Evolutionary conservation across 2,329 filamentous ascomycete species (phyloP).

Genomic region (Penicillium carneum): DNA sequence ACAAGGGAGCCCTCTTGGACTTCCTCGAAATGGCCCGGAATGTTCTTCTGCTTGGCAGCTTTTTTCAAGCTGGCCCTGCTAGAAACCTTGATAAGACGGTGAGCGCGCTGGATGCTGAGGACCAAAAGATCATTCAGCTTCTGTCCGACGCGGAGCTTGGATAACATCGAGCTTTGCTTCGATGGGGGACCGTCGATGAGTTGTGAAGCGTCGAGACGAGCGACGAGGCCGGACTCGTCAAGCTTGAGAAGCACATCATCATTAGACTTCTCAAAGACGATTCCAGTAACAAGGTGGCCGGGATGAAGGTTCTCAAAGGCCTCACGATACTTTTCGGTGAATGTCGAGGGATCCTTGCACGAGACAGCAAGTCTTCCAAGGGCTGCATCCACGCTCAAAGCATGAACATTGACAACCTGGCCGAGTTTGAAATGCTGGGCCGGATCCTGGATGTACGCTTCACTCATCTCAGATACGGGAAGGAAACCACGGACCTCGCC

Average conservation of each 20-base stretch:
- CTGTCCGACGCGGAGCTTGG: slow-evolving; percentile 84
- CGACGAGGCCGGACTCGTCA: slow-evolving; percentile 75
- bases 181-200: slow-evolving; percentile 82
- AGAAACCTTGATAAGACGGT: slow-evolving; percentile 76
- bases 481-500: slow-evolving; percentile 83
- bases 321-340: slow-evolving; percentile 76
- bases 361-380: slow-evolving; percentile 80
- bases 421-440: slow-evolving; percentile 86
- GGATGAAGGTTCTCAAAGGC: slow-evolving; percentile 76
- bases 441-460: slow-evolving; percentile 90
- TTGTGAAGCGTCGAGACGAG: slow-evolving; percentile 77
- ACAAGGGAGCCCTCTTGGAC: slow-evolving; percentile 72
- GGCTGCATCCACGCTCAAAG: slow-evolving; percentile 79
- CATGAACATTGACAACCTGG: slow-evolving; percentile 88
- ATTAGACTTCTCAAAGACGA: slow-evolving; percentile 79
- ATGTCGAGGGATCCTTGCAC: slow-evolving; percentile 85
- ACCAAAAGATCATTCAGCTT: slow-evolving; percentile 81
- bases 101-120: slow-evolving; percentile 81
- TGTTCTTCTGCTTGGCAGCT: slow-evolving; percentile 72
- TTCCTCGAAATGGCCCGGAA: slow-evolving; percentile 76
- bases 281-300: slow-evolving; percentile 77
- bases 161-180: slow-evolving; percentile 78
- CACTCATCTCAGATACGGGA: slow-evolving; percentile 95
- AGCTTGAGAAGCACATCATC: slow-evolving; percentile 81
- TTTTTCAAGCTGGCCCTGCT: slow-evolving; percentile 84